Evolutionary conservation across 345 rosid species (phyloP), one percentile per base, ranked within the genome.

Genomic region (Salix brachista): DNA sequence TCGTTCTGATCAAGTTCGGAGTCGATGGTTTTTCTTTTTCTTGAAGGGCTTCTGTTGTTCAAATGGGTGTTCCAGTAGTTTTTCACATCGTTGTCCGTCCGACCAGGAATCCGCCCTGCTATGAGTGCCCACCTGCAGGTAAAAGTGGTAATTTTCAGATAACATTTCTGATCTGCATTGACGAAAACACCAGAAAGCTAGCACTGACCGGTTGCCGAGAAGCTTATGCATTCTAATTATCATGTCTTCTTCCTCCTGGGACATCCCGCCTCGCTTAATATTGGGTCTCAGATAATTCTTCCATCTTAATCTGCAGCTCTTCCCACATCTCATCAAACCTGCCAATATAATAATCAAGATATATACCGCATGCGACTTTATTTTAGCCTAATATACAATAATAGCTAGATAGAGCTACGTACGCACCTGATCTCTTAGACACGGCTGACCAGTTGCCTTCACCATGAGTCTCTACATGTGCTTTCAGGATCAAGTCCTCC

Each of bases 31-130:
- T 83, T 86, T 69, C 84, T 80, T 84, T 80, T 85, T 46, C 82
- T 85, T 25, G 66, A 14, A 54, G 25, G 77, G 41, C 77, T 23
- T 72, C 84, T 87, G 89, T 89, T 93, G 87, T 85, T 91, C 85
- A 91, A 82, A 93, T 91, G 94, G 50, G 97, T 91, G 86, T 93
- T 91, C 97, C 96, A 93, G 75, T 91, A 91, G 90, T 93, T 93
- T 82, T 93, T 91, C 78, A 91, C 92, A 73, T 93, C 97, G 37
- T 93, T 93, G 69, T 93, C 97, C 9, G 96, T 93, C 54, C 97
- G 88, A 79, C 97, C 97, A 1, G 97, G 97, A 75, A 91, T 91
- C 21, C 96, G 87, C 46, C 97, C 94, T 0, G 96, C 96, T 3
- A 93, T 93, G 65, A 93, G 81, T 19, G 97, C 89, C 97, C 94